A percentile compares a stretch with the other conserved stretches of the same genome.
These are phyloP conservation scores for Suillus variegatus DNA, from an alignment of 768 basidiomycete species.

Conservation along the genomic window DNA sequence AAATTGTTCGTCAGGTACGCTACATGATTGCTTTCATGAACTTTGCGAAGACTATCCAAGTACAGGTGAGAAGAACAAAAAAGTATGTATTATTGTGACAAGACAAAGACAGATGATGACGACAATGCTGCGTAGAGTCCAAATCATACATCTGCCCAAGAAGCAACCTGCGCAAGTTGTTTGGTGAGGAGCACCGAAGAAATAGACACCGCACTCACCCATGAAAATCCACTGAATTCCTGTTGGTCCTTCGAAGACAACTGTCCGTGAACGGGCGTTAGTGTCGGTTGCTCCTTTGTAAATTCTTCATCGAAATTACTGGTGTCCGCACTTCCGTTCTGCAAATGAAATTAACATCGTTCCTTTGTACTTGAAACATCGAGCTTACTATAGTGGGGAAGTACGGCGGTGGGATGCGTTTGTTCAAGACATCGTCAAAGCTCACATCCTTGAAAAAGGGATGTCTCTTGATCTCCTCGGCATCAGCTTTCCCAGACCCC, in stretches of 20 bases:
- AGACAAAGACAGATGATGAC: constrained; percentile 31
- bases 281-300: constrained; percentile 92
- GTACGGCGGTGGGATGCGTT: constrained; percentile 96
- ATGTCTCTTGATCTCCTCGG: constrained; percentile 96
- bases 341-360: constrained; percentile 15
- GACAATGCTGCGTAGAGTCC: constrained; percentile 28
- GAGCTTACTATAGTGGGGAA: constrained; percentile 89
- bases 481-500: constrained; percentile 89
- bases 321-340: constrained; percentile 86
- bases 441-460: constrained; percentile 98
- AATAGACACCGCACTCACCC: constrained; percentile 50
- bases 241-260: constrained; percentile 87
- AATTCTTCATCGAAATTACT: constrained; percentile 98
- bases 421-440: constrained; percentile 96
- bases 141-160: constrained; percentile 59
- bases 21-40: constrained; percentile 20
- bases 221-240: constrained; percentile 97
- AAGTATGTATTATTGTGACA: constrained; percentile 36
- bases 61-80: constrained; percentile 36
- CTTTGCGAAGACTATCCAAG: constrained; percentile 37
- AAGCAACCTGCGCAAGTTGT: constrained; percentile 34
- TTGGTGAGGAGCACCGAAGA: background rate
- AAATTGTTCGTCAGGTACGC: constrained; percentile 15
- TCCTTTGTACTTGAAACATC: constrained; percentile 7
- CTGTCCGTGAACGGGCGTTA: constrained; percentile 97